A percentile compares a stretch with the other conserved stretches of the same genome.
Conservation (phyloP, 805 yeast genomes). For the Saccharomycodes ludwigii region DNA sequence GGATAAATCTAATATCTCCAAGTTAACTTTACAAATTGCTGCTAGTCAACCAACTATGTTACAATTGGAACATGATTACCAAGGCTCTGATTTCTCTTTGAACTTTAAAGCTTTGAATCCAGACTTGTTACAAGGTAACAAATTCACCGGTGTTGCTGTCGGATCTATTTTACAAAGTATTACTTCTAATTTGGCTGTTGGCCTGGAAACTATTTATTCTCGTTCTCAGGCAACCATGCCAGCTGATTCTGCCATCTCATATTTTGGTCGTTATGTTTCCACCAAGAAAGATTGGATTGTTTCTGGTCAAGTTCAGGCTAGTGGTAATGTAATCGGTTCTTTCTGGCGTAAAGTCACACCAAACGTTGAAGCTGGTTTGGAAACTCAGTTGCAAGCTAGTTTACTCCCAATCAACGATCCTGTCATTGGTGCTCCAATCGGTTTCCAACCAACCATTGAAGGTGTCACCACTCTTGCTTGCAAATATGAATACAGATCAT, state of each 20-base stretch:
- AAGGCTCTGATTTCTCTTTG: conserved; percentile 76
- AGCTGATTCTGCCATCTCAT: conserved; percentile 84
- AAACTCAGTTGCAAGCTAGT: conserved; percentile 69
- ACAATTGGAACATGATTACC: conserved; percentile 93
- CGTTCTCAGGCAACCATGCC: conserved; percentile 55
- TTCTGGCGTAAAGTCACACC: conserved; percentile 92
- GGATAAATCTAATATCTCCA: conserved; percentile 66
- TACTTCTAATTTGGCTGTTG: conserved; percentile 72
- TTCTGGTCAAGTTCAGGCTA: conserved; percentile 85
- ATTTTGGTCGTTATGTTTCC: conserved; percentile 79
- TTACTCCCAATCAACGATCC: conserved; percentile 64
- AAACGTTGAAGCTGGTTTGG: conserved; percentile 90
- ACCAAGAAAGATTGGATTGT: conserved; percentile 72
- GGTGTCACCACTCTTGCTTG: conserved; percentile 93
- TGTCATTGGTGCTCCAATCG: conserved; percentile 67
- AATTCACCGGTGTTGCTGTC: conserved; percentile 81
- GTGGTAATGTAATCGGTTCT: conserved; percentile 78
- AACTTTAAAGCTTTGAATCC: conserved; percentile 91
- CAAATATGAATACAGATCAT: conserved; percentile 94
- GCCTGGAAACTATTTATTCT: conserved; percentile 87
- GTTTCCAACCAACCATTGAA: conserved; percentile 74
- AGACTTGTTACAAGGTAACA: conserved; percentile 37
- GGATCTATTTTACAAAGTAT: conserved; percentile 85
- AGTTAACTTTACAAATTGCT: conserved; percentile 79
- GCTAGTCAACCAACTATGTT: conserved; percentile 71